phyloP scores from a whole-genome alignment of 495 filamentous ascomycete genomes.

The Cenococcum geophilum region DNA sequence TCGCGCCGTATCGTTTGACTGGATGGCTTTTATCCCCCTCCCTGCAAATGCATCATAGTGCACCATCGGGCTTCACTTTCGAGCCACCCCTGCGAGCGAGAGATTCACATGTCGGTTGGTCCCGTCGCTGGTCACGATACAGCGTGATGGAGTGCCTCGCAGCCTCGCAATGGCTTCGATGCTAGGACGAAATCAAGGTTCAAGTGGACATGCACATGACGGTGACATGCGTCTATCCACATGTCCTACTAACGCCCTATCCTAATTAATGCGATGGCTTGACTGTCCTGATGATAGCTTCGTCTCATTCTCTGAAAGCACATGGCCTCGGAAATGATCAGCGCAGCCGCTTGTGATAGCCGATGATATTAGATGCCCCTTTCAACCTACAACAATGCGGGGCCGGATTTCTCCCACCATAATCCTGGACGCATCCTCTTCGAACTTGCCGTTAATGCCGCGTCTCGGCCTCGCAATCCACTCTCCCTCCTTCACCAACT shows the following conservation, averaged over 20 bases:
- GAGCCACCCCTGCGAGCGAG: no score
- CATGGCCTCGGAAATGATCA: slow-evolving; percentile 2
- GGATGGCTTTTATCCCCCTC: not conserved
- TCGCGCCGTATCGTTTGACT: not conserved
- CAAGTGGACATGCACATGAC: not conserved
- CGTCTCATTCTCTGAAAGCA: slow-evolving; percentile 1
- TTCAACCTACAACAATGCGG: slow-evolving; percentile 4
- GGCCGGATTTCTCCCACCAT: not conserved
- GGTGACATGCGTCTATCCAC: not conserved
- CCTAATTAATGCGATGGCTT: not conserved
- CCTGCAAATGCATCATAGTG: not conserved
- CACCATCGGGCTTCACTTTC: no score
- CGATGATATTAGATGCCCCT: not conserved
- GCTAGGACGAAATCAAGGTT: no score
- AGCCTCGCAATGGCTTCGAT: no score
- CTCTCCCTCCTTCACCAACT: not conserved
- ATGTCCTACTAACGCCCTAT: not conserved
- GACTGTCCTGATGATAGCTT: not conserved
- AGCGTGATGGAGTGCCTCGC: no score
- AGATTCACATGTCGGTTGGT: no score
- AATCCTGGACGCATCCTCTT: not conserved
- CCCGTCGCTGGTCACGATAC: no score
- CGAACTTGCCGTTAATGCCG: not conserved
- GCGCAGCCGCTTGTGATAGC: not conserved
- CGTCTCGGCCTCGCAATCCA: not conserved